phyloP scores from a whole-genome alignment of 1,139 yeast species.

The Magnusiomyces tetraspermus region DNA sequence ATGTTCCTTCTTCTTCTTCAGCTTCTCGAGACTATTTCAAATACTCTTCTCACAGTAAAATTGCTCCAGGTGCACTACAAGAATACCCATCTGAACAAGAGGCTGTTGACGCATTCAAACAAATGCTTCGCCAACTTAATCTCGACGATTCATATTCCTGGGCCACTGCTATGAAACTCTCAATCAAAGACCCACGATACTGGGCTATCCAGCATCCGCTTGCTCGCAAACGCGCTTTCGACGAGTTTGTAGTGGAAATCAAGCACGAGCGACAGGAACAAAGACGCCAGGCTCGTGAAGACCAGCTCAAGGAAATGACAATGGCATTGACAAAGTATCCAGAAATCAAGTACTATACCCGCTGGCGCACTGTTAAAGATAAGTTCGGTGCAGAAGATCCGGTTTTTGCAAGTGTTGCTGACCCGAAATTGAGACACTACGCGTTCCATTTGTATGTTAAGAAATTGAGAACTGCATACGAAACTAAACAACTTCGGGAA shows the following conservation, averaged over 20 bases:
- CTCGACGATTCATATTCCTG: slow-evolving; percentile 72
- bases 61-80: slow-evolving; percentile 11
- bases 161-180: slow-evolving; percentile 50
- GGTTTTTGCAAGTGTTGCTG: slow-evolving; percentile 37
- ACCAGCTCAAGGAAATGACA: slow-evolving; percentile 46
- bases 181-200: slow-evolving; percentile 53
- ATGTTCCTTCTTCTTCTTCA: background rate
- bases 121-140: slow-evolving; percentile 42
- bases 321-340: slow-evolving; percentile 38
- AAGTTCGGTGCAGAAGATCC: slow-evolving; percentile 50
- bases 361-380: slow-evolving; percentile 54
- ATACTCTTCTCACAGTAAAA: slow-evolving; percentile 10
- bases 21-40: slow-evolving; percentile 8
- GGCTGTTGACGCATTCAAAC: slow-evolving; percentile 41
- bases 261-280: slow-evolving; percentile 40
- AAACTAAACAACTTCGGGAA: slow-evolving; percentile 22
- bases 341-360: slow-evolving; percentile 46
- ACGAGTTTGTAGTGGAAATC: slow-evolving; percentile 48
- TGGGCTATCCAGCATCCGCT: slow-evolving; percentile 61
- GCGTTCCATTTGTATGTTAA: slow-evolving; percentile 45
- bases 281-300: slow-evolving; percentile 40
- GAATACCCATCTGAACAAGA: slow-evolving; percentile 25
- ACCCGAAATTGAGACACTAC: slow-evolving; percentile 18
- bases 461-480: slow-evolving; percentile 36
- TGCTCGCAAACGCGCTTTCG: slow-evolving; percentile 53